A percentile compares a stretch with the other conserved stretches of the same genome.
Conservation (phyloP, 2,329 filamentous ascomycete species). For the Tolypocladium ovalisporum region DNA sequence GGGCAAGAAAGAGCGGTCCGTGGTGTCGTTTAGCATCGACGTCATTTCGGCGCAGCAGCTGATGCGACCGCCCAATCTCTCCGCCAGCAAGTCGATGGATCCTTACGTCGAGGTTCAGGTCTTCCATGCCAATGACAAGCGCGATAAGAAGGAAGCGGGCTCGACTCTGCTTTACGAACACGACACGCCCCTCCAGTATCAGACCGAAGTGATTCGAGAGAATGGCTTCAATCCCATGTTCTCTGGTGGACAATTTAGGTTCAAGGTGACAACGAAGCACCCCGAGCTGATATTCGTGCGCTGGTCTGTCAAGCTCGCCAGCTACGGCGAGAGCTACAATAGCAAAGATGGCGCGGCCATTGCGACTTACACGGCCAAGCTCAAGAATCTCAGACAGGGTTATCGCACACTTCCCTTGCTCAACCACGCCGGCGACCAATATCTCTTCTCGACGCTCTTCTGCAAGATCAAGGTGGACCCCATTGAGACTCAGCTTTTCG, state of each 20-base stretch:
- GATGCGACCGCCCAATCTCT: conserved; percentile 66
- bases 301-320: conserved; percentile 82
- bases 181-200: conserved; percentile 59
- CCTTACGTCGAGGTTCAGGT: conserved; percentile 94
- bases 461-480: conserved; percentile 67
- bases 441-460: conserved; percentile 89
- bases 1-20: conserved; percentile 65
- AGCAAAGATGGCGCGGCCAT: conserved; percentile 49
- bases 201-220: conserved; percentile 69
- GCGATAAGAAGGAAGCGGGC: conserved; percentile 70
- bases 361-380: conserved; percentile 86
- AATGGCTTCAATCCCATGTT: conserved; percentile 94
- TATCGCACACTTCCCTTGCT: conserved; percentile 87
- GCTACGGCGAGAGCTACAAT: conserved; percentile 60
- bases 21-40: conserved; percentile 75
- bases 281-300: conserved; percentile 89
- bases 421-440: conserved; percentile 82
- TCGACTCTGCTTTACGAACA: conserved; percentile 36
- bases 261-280: conserved; percentile 85
- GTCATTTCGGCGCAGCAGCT: conserved; percentile 92
- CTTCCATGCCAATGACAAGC: conserved; percentile 86
- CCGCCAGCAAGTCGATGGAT: conserved; percentile 67
- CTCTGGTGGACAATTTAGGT: conserved; percentile 59
- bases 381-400: conserved; percentile 78
- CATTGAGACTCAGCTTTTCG: conserved; percentile 45